These are phyloP conservation scores for Scleromitrula shiraiana DNA, from an alignment of 2,329 filamentous ascomycete genomes.

Conservation along the genomic window DNA sequence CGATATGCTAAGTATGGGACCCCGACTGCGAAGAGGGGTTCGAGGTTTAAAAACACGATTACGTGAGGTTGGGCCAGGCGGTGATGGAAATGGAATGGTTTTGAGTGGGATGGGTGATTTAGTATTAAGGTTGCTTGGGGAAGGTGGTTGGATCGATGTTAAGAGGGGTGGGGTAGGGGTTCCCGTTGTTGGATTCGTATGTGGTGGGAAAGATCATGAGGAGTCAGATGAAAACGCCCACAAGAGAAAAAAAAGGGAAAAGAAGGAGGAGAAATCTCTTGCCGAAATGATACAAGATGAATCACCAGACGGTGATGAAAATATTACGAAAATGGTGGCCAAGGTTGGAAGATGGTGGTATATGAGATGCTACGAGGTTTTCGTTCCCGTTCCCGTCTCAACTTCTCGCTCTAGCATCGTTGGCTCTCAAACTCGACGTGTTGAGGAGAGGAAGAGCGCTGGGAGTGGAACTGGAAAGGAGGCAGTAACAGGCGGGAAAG, in stretches of 20 bases:
- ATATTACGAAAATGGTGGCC: conserved; percentile 86
- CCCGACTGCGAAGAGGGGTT: conserved; percentile 58
- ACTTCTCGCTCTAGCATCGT: too few relatives aligned
- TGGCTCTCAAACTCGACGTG: too few relatives aligned
- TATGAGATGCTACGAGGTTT: conserved; percentile 72
- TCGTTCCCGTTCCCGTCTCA: not conserved
- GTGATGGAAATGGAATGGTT: conserved; percentile 50
- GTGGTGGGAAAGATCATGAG: conserved; percentile 12
- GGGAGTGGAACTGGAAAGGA: not conserved
- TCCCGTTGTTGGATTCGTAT: conserved; percentile 57
- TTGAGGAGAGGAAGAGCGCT: not conserved
- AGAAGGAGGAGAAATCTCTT: conserved; percentile 36
- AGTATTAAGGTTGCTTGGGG: conserved; percentile 59
- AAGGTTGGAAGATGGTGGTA: conserved; percentile 97
- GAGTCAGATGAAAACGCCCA: too few relatives aligned
- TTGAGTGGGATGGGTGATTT: conserved; percentile 53
- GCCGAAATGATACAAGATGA: conserved; percentile 68
- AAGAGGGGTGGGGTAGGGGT: conserved; percentile 73
- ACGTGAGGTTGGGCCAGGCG: too few relatives aligned
- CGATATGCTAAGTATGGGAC: conserved; percentile 77
- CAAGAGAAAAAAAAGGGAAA: conserved; percentile 8
- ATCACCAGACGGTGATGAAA: conserved; percentile 65
- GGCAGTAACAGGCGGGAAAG: not conserved
- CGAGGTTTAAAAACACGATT: conserved; percentile 65
- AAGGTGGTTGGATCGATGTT: conserved; percentile 61